Evolutionary conservation across 441 rosid genomes (phyloP).

Genomic region (Corymbia citriodora): DNA sequence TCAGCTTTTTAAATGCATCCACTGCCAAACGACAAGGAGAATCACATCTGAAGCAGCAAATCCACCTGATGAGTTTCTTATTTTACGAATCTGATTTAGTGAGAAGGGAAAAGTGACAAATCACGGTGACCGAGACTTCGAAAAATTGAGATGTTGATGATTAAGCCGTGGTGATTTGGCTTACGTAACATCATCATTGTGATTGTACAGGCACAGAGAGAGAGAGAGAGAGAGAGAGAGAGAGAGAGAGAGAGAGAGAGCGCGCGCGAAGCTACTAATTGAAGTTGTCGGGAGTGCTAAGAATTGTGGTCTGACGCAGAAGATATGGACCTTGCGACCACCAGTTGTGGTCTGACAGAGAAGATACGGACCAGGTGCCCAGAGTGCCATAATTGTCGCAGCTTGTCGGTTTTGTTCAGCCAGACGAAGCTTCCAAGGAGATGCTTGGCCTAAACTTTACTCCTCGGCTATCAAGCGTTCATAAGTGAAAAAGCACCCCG

Average conservation of each 20-base stretch:
- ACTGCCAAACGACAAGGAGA: too few species aligned
- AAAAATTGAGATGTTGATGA: not conserved
- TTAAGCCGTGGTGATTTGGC: too few species aligned
- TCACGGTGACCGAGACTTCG: fast-evolving
- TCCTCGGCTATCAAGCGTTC: constrained; percentile 25
- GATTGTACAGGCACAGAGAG: not conserved
- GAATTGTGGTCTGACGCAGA: constrained; percentile 51
- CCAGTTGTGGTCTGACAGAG: constrained; percentile 51
- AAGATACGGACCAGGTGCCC: constrained; percentile 58
- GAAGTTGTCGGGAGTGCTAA: not conserved
- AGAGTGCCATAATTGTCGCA: constrained; percentile 68
- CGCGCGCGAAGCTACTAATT: too few species aligned
- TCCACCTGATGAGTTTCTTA: not conserved
- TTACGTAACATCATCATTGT: not conserved
- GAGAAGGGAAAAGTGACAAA: not conserved
- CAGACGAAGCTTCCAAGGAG: constrained; percentile 52
- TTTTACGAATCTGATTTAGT: not conserved
- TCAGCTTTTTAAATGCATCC: too few species aligned
- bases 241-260: too few species aligned
- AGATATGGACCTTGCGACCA: constrained; percentile 54
- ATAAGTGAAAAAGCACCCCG: constrained; percentile 42
- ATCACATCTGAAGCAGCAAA: too few species aligned
- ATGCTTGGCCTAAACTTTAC: constrained; percentile 73
- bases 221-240: too few species aligned
- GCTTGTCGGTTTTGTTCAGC: constrained; percentile 61